Evolutionary conservation across 345 rosid species (phyloP), one percentile per base, ranked within the genome.

Genomic region (Bruguiera gymnorhiza): DNA sequence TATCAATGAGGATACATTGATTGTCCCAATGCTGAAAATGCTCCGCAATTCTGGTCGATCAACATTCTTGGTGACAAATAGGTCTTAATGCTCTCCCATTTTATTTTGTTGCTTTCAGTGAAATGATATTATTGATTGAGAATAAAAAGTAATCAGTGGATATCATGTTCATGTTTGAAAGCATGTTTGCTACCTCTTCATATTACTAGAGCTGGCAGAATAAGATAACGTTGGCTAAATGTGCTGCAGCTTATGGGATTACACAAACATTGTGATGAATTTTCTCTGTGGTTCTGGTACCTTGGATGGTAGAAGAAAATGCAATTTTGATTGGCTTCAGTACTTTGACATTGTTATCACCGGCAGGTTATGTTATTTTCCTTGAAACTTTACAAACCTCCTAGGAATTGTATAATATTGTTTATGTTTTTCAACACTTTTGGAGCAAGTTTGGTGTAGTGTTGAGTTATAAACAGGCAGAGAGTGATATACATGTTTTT

Each of bases 1-100:
- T 71, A 90, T 92, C 70, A 95, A 87, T 67, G 97, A 95, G 78
- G 98, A 92, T 76, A 65, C 76, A 30, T 71, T 84, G 2, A 87
- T 90, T 31, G 86, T 95, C 55, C 98, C 99, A 11, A 85, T 95
- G 86, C 84, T 95, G 54, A 85, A 86, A 79, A 90, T 95, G 98
- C 87, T 95, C 6, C 86, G 92, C 77, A 85, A 92, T 79, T 95
- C 97, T 69, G 92, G 96, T 34, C 97, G 99, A 70, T 79, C 87
- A 50, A 95, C 97, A 55, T 95, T 95, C 88, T 82, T 95, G 87
- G 99, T 92, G 83, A 95, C 99, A 73, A 95, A 95, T 79, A 95
- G 98, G 99, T 90, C 79, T 24, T 20, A 8, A 29, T 26, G 21
- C 72, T 29, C 59, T 58, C 60, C 30, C 18, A 0, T 27, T 68